Conservation (phyloP, 208 protist species). For the Crithidia fasciculata region DNA sequence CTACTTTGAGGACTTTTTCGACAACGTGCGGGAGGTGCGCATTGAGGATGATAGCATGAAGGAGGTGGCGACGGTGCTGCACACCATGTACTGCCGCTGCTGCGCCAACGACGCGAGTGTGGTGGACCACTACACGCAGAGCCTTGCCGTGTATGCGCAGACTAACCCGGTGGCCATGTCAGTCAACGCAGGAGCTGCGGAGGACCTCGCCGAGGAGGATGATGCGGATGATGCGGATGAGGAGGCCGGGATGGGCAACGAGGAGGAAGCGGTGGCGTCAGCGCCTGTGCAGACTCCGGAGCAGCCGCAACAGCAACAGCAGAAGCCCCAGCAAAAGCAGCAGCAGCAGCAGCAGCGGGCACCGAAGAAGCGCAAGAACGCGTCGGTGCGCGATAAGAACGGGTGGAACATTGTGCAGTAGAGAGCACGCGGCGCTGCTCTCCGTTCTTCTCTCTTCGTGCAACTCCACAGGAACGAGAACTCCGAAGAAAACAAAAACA, state of each 20-base stretch:
- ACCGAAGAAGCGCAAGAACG: constrained; percentile 68
- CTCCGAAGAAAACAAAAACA: neutral
- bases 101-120: constrained; percentile 67
- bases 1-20: constrained; percentile 91
- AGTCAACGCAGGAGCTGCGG: constrained; percentile 50
- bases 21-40: constrained; percentile 57
- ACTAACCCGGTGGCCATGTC: constrained; percentile 73
- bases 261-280: constrained; percentile 1
- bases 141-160: constrained; percentile 53
- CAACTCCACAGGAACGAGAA: no score
- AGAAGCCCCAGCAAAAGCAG: constrained; percentile 11
- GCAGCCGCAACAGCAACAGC: constrained; percentile 9
- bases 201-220: constrained; percentile 32
- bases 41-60: constrained; percentile 91
- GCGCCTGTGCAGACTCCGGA: neutral
- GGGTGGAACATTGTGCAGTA: constrained; percentile 76
- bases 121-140: constrained; percentile 67
- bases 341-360: constrained; percentile 26
- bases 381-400: constrained; percentile 58
- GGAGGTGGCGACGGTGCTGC: constrained; percentile 78
- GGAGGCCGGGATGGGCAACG: constrained; percentile 10
- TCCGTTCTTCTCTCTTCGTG: no score
- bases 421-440: neutral
- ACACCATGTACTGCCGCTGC: constrained; percentile 90
- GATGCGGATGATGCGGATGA: constrained; percentile 18